A percentile compares a stretch with the other conserved stretches of the same genome.
Evolutionary conservation across 495 filamentous ascomycete species (phyloP).

Genomic region (Podospora fimiseda): DNA sequence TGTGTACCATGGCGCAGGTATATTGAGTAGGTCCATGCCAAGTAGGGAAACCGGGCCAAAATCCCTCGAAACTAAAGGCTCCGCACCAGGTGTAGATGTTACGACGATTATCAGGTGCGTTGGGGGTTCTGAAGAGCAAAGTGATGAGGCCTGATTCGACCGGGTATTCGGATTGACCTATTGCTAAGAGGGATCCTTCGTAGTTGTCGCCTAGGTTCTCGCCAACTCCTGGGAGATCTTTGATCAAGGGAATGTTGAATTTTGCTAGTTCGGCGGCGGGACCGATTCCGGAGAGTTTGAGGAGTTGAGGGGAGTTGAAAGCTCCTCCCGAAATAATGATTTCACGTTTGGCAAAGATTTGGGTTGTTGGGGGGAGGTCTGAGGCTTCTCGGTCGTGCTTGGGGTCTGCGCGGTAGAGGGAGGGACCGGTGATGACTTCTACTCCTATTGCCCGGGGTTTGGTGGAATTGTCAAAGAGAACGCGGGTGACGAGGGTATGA

Average conservation of each 20-base stretch:
- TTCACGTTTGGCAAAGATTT: constrained; percentile 40
- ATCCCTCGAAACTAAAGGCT: constrained; percentile 41
- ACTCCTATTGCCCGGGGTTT: constrained; percentile 39
- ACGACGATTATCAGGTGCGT: constrained; percentile 34
- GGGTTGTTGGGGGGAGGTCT: constrained; percentile 17
- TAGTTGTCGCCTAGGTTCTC: constrained; percentile 55
- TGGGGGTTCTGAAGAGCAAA: constrained; percentile 36
- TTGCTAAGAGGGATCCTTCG: constrained; percentile 32
- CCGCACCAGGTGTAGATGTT: constrained; percentile 45
- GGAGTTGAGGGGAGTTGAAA: constrained; percentile 52
- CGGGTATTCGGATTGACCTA: constrained; percentile 27
- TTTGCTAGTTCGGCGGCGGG: constrained; percentile 34
- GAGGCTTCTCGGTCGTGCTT: constrained; percentile 28
- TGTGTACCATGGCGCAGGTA: constrained; percentile 42
- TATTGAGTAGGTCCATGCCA: constrained; percentile 37
- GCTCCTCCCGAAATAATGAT: constrained; percentile 52
- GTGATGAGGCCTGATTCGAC: constrained; percentile 30
- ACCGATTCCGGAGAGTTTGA: constrained; percentile 46
- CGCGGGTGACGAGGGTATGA: constrained; percentile 40
- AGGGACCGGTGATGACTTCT: constrained; percentile 36
- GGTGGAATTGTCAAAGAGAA: constrained; percentile 32
- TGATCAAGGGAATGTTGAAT: constrained; percentile 41
- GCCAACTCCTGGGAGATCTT: constrained; percentile 52
- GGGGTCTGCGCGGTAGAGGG: constrained; percentile 40
- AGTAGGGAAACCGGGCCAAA: constrained; percentile 42